Base-by-base conservation (phyloP, 2,329 filamentous ascomycete genomes). In the Fusarium buharicum region DNA sequence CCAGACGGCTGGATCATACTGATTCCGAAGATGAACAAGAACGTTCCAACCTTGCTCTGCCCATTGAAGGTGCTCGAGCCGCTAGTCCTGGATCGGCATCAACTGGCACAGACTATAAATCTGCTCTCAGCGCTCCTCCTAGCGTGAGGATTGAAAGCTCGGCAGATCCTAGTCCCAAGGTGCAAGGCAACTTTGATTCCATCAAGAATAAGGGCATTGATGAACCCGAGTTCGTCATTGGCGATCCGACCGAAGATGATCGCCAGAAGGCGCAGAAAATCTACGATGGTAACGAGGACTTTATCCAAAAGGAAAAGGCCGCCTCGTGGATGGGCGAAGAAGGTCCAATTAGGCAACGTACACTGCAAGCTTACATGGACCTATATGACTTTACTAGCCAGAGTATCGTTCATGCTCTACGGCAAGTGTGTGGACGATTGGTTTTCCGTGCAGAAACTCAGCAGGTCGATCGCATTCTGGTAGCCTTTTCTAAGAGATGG, bases 391-490 rank as follows among this genome's bases (percentile, higher is more conserved):
- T 95, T 79, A 81, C 85, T 8, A 89, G 90, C 68, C 83, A 90
- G 70, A 96, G 91, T 74, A 89, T 98, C 43, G 82, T 98, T 14
- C 82, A 84, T 33, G 87, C 91, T 8, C 82, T 98, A 62, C 88
- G 95, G 22, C 86, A 89, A 57, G 83, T 99, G 22, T 99, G 95
- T 74, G 86, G 86, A 49, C 89, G 91, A 28, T 82, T 98, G 20
- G 83, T 95, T 5, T 82, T 99, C 54, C 91, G 91, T 66, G 95
- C 91, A 36, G 95, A 99, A 77, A 96, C 93, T 3, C 95, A 99
- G 76, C 94, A 99, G 75, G 92, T 99, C 17, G 95, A 99, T 74
- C 90, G 95, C 30, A 94, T 99, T 56, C 79, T 99, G 62, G 91
- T 96, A 70, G 90, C 91, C 17, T 94, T 98, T 70, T 92, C 95